phyloP scores from a whole-genome alignment of 306 rosid genomes.

The Quercus wislizeni region DNA sequence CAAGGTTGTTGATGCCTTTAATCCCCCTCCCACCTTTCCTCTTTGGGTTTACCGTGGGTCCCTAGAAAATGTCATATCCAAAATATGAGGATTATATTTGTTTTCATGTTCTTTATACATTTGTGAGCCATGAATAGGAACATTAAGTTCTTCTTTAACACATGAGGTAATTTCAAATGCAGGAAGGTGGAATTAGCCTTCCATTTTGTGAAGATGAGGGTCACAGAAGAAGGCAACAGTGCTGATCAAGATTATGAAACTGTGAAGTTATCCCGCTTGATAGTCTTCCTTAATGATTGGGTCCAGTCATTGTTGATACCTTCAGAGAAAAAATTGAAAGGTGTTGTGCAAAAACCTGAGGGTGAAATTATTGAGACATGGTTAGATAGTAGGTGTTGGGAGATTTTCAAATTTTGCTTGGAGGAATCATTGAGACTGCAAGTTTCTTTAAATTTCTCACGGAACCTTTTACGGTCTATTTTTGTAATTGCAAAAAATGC shows the following conservation, averaged over 20 bases:
- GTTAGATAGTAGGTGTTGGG: slow-evolving; percentile 84
- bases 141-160: neutral
- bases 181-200: slow-evolving; percentile 73
- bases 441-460: slow-evolving; percentile 54
- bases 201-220: slow-evolving; percentile 50
- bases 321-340: slow-evolving; percentile 43
- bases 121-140: neutral
- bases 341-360: slow-evolving; percentile 32
- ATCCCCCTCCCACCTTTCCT: no score
- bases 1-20: no score
- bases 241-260: slow-evolving; percentile 44
- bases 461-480: slow-evolving; percentile 59
- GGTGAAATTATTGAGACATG: slow-evolving; percentile 37
- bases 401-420: slow-evolving; percentile 75
- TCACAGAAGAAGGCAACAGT: slow-evolving; percentile 23
- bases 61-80: neutral
- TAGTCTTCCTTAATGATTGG: slow-evolving; percentile 69
- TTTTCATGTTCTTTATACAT: neutral
- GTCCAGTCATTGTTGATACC: slow-evolving; percentile 68
- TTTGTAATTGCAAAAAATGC: slow-evolving; percentile 50
- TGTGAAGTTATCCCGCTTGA: slow-evolving; percentile 50
- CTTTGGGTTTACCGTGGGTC: neutral
- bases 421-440: slow-evolving; percentile 51
- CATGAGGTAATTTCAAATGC: slow-evolving; percentile 39
- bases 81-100: neutral